These are phyloP conservation scores for Penicillium sp. DNA, from an alignment of 2,329 filamentous ascomycete species.

Conservation along the genomic window DNA sequence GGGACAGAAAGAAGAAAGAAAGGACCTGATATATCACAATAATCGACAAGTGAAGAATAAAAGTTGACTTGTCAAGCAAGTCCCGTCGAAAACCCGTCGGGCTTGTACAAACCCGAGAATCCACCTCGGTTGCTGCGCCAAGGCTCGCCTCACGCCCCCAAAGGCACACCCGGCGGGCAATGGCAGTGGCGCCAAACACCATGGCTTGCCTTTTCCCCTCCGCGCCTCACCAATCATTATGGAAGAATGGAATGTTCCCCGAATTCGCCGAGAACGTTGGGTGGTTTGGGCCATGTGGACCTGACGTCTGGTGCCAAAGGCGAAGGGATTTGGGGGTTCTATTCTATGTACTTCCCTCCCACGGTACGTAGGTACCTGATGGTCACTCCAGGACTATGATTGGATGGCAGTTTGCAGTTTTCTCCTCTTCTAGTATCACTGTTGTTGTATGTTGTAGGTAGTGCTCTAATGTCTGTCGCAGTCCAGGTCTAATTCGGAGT, in stretches of 20 bases:
- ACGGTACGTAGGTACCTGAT: not conserved
- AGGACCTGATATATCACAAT: not conserved
- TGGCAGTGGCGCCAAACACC: not conserved
- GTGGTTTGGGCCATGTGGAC: constrained; percentile 5
- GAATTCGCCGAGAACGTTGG: not conserved
- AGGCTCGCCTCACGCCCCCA: not conserved
- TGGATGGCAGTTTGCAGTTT: not conserved
- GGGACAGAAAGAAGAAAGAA: not conserved
- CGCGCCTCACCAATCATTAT: not conserved
- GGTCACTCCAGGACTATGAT: not conserved
- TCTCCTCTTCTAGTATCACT: not conserved
- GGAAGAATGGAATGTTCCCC: not conserved
- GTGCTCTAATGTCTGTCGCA: not conserved
- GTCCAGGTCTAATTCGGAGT: constrained; percentile 5
- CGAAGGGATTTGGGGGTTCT: not conserved
- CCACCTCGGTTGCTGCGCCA: not conserved
- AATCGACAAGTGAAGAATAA: not conserved
- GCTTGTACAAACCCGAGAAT: not conserved
- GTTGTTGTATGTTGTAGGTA: too few species aligned
- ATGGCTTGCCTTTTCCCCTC: not conserved
- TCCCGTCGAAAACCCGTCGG: not conserved
- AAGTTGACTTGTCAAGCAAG: constrained; percentile 1
- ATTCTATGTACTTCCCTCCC: not conserved
- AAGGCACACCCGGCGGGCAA: not conserved
- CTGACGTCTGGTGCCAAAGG: not conserved